Conservation (phyloP, 176 grass and related monocot genomes). For the Thalia dealbata region DNA sequence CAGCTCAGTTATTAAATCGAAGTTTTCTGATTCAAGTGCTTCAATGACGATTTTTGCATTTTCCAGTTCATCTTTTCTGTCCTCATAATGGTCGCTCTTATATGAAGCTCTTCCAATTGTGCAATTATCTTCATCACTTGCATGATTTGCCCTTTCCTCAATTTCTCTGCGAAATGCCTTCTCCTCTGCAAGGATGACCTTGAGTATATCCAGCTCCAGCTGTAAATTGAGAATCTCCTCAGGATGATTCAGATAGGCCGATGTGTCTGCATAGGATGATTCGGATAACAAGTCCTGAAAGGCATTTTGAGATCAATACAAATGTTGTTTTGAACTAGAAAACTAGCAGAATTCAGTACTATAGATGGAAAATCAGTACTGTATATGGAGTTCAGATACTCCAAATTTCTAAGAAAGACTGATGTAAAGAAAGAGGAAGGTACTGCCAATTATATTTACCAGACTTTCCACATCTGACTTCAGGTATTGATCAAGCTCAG, state of each 20-base stretch:
- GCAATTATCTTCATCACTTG: conserved; percentile 33
- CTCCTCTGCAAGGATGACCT: conserved; percentile 64
- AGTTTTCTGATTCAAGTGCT: conserved; percentile 54
- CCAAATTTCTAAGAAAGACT: neutral
- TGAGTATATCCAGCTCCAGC: conserved; percentile 78
- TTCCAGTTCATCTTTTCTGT: conserved; percentile 38
- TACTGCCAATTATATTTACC: conserved; percentile 29
- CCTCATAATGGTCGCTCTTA: conserved; percentile 20
- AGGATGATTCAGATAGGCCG: conserved; percentile 7
- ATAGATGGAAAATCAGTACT: neutral
- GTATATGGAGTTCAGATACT: conserved; percentile 19
- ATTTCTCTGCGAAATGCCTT: conserved; percentile 36
- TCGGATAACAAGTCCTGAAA: conserved; percentile 18
- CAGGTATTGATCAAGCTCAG: conserved; percentile 21
- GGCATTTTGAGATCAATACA: neutral
- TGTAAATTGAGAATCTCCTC: conserved; percentile 56
- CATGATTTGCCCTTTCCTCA: conserved; percentile 28
- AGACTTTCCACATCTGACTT: conserved; percentile 6
- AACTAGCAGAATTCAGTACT: neutral
- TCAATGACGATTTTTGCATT: conserved; percentile 61
- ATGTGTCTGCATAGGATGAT: conserved; percentile 15
- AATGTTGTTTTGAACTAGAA: neutral
- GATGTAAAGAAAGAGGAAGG: neutral
- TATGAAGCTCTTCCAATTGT: conserved; percentile 24
- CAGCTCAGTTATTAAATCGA: conserved; percentile 65